phyloP scores from a whole-genome alignment of 176 grass and related monocot genomes.

The Carex littledalei region DNA sequence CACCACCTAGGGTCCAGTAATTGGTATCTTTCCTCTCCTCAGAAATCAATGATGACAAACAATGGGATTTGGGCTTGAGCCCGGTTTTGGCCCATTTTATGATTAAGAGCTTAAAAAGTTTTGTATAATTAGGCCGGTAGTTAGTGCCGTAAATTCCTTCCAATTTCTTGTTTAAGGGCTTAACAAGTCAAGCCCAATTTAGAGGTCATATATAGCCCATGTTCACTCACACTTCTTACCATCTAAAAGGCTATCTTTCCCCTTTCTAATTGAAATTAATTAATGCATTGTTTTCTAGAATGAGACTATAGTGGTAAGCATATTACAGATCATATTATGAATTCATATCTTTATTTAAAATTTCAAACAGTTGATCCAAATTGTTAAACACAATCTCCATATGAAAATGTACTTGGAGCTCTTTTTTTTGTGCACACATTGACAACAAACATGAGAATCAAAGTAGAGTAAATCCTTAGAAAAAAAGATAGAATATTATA shows the following conservation, averaged over 20 bases:
- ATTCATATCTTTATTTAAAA: no score
- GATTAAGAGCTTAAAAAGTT: background rate
- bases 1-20: background rate
- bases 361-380: no score
- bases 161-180: background rate
- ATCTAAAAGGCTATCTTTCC: background rate
- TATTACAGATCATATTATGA: no score
- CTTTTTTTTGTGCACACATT: background rate
- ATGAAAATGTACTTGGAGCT: no score
- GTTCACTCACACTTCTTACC: background rate
- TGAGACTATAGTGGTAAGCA: no score
- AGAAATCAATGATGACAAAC: background rate
- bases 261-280: background rate
- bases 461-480: background rate
- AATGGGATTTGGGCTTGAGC: background rate
- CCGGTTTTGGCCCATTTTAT: background rate
- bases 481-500: background rate
- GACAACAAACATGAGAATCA: background rate
- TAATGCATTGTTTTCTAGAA: background rate
- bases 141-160: no score
- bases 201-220: background rate
- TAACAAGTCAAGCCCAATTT: background rate
- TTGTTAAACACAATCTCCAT: no score
- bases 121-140: background rate
- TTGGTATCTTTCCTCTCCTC: background rate